Percentiles rank a stretch among this genome's conserved stretches.
phyloP scores from a whole-genome alignment of 495 filamentous ascomycete genomes.

The Venustampulla echinocandica region DNA sequence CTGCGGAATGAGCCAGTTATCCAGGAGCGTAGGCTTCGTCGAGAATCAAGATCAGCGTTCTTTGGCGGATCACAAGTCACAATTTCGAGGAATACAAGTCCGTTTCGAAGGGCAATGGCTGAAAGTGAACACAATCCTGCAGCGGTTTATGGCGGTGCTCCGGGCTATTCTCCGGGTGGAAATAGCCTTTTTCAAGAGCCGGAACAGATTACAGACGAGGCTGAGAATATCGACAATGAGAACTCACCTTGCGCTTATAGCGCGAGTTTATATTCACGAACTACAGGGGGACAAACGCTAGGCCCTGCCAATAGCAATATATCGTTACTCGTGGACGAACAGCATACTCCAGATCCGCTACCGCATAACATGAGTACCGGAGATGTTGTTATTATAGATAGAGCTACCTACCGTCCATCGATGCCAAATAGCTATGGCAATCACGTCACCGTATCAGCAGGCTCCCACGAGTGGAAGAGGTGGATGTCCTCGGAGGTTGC shows the following conservation, averaged over 20 bases:
- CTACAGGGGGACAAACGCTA: slow-evolving; percentile 38
- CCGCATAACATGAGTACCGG: slow-evolving; percentile 27
- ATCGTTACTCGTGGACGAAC: slow-evolving; percentile 2
- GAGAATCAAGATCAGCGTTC: slow-evolving; percentile 24
- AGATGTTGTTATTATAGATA: slow-evolving; percentile 36
- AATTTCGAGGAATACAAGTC: slow-evolving; percentile 37
- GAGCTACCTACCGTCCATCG: slow-evolving; percentile 28
- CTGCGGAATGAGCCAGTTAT: slow-evolving; percentile 18
- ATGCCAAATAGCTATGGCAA: slow-evolving; percentile 18
- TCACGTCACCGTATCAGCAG: slow-evolving; percentile 31
- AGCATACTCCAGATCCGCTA: slow-evolving; percentile 10
- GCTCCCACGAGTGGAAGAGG: slow-evolving; percentile 45
- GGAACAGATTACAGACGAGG: neutral
- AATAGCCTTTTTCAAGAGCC: neutral
- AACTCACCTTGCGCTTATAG: slow-evolving; percentile 22
- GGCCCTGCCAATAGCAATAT: slow-evolving; percentile 12
- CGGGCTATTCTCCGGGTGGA: slow-evolving; percentile 28
- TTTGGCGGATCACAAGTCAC: slow-evolving; percentile 13
- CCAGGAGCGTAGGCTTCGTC: slow-evolving; percentile 14
- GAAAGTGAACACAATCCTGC: slow-evolving; percentile 24
- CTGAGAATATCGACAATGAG: neutral
- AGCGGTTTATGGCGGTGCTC: neutral
- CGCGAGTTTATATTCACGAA: slow-evolving; percentile 50
- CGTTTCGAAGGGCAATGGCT: slow-evolving; percentile 44
- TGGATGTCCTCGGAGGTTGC: slow-evolving; percentile 44